A percentile compares a stretch with the other conserved stretches of the same genome.
These are phyloP conservation scores for Aureobasidium sp. DNA, from an alignment of 2,329 filamentous ascomycete genomes.

Conservation along the genomic window DNA sequence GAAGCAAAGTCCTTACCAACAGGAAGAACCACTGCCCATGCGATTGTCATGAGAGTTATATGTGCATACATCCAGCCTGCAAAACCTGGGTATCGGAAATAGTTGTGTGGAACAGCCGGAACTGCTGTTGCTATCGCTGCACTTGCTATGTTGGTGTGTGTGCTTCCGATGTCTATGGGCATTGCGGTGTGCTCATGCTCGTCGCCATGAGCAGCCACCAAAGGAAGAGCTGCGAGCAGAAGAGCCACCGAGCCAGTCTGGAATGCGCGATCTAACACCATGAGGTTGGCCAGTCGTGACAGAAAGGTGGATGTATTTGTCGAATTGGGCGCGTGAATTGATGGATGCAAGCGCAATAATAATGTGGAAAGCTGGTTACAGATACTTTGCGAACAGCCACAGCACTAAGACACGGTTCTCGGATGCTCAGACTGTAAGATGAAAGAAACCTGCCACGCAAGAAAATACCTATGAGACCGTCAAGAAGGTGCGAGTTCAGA, in stretches of 20 bases:
- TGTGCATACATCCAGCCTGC: constrained; percentile 56
- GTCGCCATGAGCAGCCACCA: constrained; percentile 34
- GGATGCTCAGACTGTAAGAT: background rate
- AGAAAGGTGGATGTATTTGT: background rate
- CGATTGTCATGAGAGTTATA: constrained; percentile 59
- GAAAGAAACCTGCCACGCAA: background rate
- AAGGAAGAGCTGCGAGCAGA: constrained; percentile 32
- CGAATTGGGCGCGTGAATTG: background rate
- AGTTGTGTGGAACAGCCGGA: constrained; percentile 33
- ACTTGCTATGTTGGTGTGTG: constrained; percentile 5
- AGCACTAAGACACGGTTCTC: background rate
- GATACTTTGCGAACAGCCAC: background rate
- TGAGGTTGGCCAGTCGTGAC: background rate
- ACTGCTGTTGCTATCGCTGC: constrained; percentile 14
- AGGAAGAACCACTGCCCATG: constrained; percentile 67
- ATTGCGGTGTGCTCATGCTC: constrained; percentile 15
- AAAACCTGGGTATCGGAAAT: constrained; percentile 51
- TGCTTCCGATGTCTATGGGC: constrained; percentile 21
- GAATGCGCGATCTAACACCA: background rate
- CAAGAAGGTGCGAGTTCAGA: background rate
- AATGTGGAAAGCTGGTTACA: background rate
- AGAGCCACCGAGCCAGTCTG: constrained; percentile 24
- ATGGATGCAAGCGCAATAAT: background rate
- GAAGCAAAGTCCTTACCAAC: too few species aligned
- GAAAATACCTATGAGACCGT: background rate